phyloP scores from a whole-genome alignment of 768 basidiomycete species.

The Hirschioporus abietinus region DNA sequence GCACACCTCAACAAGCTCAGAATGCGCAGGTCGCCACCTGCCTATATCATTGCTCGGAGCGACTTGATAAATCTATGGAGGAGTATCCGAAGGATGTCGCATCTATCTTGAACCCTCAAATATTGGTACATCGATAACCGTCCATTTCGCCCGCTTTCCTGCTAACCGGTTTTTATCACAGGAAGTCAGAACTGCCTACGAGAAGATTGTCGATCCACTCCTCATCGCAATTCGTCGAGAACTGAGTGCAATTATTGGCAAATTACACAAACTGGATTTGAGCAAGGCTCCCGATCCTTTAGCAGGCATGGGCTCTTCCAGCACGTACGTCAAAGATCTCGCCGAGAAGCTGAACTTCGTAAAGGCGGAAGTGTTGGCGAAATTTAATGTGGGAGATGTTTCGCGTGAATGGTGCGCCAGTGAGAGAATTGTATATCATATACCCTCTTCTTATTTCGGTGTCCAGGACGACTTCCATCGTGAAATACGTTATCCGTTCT shows the following conservation, averaged over 20 bases:
- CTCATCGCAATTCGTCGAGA: slow-evolving; percentile 73
- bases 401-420: slow-evolving; percentile 68
- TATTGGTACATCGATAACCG: slow-evolving; percentile 63
- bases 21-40: slow-evolving; percentile 79
- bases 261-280: slow-evolving; percentile 83
- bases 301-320: slow-evolving; percentile 56
- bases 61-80: slow-evolving; percentile 56
- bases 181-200: slow-evolving; percentile 48
- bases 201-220: slow-evolving; percentile 56
- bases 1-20: slow-evolving; percentile 70
- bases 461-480: slow-evolving; percentile 61
- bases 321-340: slow-evolving; percentile 88
- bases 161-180: too few relatives aligned
- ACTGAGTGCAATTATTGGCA: slow-evolving; percentile 68
- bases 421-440: too few relatives aligned
- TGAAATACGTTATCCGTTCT: slow-evolving; percentile 72
- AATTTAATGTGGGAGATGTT: slow-evolving; percentile 68
- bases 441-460: too few relatives aligned
- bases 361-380: slow-evolving; percentile 67
- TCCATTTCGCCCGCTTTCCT: too few relatives aligned
- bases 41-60: slow-evolving; percentile 70
- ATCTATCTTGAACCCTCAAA: slow-evolving; percentile 45
- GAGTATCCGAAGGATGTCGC: slow-evolving; percentile 64
- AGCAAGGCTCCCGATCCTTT: slow-evolving; percentile 64
- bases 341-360: slow-evolving; percentile 83